Evolutionary conservation across 2,329 filamentous ascomycete species (phyloP).

Genomic region (Coniochaeta sp.): DNA sequence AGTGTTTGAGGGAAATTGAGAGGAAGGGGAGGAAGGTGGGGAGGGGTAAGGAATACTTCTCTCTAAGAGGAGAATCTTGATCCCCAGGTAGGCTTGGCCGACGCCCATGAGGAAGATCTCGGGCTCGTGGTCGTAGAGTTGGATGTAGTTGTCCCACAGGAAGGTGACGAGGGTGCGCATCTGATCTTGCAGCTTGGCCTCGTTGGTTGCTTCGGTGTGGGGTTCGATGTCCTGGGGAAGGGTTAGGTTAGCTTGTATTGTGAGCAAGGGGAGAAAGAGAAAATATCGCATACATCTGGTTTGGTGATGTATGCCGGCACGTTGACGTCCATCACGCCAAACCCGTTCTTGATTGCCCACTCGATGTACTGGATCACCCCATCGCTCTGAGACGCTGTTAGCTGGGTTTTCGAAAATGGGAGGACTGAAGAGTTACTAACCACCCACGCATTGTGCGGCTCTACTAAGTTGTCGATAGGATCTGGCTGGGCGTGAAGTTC

Average conservation of each 20-base stretch:
- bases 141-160: conserved; percentile 95
- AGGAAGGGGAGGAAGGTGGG: neutral
- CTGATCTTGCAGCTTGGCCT: conserved; percentile 46
- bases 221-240: conserved; percentile 36
- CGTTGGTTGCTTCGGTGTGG: conserved; percentile 35
- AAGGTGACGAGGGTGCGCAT: conserved; percentile 73
- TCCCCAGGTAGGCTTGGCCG: conserved; percentile 79
- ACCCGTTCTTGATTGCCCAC: conserved; percentile 71
- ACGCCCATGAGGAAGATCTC: conserved; percentile 83
- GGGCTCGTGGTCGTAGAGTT: conserved; percentile 62
- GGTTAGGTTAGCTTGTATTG: conserved; percentile 10
- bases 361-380: conserved; percentile 72
- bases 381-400: conserved; percentile 58
- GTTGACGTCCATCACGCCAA: conserved; percentile 87
- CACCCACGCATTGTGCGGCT: conserved; percentile 81
- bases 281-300: conserved; percentile 40
- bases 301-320: conserved; percentile 70
- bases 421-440: conserved; percentile 44
- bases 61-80: conserved; percentile 73
- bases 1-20: conserved; percentile 7
- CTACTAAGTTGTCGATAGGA: conserved; percentile 63
- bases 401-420: conserved; percentile 13
- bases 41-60: conserved; percentile 27
- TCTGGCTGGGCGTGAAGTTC: conserved; percentile 63
- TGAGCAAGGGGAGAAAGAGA: too few species aligned